These are phyloP conservation scores for Pelargonium citronellum DNA, from an alignment of 441 rosid species.

Conservation along the genomic window DNA sequence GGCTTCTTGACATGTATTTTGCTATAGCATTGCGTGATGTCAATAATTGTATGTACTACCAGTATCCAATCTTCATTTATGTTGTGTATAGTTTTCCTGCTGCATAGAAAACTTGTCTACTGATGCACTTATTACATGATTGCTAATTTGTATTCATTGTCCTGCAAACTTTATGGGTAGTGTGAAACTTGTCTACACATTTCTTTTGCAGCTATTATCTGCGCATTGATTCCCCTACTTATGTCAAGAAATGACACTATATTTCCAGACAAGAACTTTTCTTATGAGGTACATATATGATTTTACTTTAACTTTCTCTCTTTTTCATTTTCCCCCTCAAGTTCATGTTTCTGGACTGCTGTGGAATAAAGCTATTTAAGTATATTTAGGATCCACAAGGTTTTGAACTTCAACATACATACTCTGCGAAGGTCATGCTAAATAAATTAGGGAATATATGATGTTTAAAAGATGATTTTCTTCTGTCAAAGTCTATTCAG, in stretches of 20 bases:
- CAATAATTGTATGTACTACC: conserved; percentile 53
- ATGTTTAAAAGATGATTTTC: not conserved
- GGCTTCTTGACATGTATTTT: conserved; percentile 72
- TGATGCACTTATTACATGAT: not conserved
- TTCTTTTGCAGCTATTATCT: conserved; percentile 61
- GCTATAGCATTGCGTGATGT: conserved; percentile 59
- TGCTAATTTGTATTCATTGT: conserved; percentile 8
- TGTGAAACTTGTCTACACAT: conserved; percentile 18
- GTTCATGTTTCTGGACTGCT: conserved; percentile 8
- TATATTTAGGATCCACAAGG: not conserved
- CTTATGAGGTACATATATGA: conserved; percentile 55
- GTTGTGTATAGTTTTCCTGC: not conserved
- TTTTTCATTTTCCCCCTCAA: not conserved
- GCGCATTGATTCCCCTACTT: conserved; percentile 78
- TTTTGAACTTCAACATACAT: not conserved
- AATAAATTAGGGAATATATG: not conserved
- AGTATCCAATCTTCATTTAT: conserved; percentile 14
- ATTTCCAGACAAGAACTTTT: conserved; percentile 68
- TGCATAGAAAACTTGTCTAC: conserved; percentile 7
- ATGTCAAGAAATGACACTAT: conserved; percentile 73
- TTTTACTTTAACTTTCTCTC: conserved; percentile 9
- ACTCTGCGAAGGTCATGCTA: not conserved
- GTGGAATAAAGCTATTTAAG: not conserved
- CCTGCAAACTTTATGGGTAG: conserved; percentile 9
- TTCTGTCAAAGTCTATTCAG: conserved; percentile 1